These are phyloP conservation scores for Colletotrichum noveboracense DNA, from an alignment of 2,329 filamentous ascomycete genomes.

Conservation along the genomic window DNA sequence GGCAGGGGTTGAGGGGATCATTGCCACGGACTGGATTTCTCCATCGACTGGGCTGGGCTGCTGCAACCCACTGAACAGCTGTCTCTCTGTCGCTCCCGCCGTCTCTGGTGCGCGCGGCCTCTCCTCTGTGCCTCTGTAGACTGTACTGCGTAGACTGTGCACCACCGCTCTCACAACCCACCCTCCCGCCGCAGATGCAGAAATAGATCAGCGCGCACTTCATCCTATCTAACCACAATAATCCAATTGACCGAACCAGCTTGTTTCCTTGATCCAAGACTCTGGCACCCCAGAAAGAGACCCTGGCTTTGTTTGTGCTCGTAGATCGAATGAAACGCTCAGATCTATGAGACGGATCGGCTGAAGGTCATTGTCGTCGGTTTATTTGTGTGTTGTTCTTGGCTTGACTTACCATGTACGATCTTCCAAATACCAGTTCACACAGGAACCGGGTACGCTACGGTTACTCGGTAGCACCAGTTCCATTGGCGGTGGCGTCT, in stretches of 20 bases:
- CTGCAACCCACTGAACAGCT: not conserved
- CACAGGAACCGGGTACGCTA: not conserved
- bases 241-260: not conserved
- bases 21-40: not conserved
- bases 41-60: not conserved
- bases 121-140: not conserved
- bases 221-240: constrained; percentile 1
- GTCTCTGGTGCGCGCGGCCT: not conserved
- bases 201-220: constrained; percentile 22
- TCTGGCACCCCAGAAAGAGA: not conserved
- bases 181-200: not conserved
- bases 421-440: not conserved
- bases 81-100: not conserved
- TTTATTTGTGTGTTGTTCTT: not conserved
- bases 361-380: not conserved
- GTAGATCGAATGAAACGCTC: not conserved
- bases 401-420: not conserved
- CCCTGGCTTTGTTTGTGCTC: not conserved
- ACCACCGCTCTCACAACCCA: not conserved
- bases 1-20: not conserved
- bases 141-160: not conserved
- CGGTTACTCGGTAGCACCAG: not conserved
- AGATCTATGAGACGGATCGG: not conserved
- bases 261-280: not conserved
- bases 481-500: not conserved